Evolutionary conservation across 1,284 basidiomycete species (phyloP).

Genomic region (Phellinidium pouzarii): DNA sequence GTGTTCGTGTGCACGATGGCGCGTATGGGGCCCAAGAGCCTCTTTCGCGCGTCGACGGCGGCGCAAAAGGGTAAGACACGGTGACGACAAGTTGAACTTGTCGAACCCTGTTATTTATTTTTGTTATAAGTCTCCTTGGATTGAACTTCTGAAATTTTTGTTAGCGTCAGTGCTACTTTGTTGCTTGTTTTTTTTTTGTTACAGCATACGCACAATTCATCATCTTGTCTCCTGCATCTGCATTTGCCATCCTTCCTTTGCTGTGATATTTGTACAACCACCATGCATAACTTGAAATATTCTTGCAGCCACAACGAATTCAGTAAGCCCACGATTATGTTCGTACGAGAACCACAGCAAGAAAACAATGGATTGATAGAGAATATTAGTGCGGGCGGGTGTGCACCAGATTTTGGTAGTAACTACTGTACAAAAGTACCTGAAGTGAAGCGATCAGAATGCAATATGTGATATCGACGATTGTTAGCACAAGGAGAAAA

Average conservation of each 20-base stretch:
- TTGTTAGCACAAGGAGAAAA: background rate
- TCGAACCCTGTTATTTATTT: too few species aligned
- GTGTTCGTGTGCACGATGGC: slow-evolving; percentile 77
- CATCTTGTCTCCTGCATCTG: background rate
- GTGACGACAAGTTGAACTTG: too few species aligned
- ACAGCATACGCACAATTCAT: background rate
- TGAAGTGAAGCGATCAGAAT: background rate
- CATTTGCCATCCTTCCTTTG: background rate
- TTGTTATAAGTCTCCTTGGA: background rate
- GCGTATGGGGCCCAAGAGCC: slow-evolving; percentile 58
- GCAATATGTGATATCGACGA: background rate
- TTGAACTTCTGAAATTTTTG: background rate
- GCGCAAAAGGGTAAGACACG: background rate
- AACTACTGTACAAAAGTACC: background rate
- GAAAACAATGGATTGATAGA: background rate
- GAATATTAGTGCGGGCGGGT: background rate
- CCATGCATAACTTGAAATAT: too few species aligned
- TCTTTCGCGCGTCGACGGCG: slow-evolving; percentile 3
- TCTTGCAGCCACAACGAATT: too few species aligned
- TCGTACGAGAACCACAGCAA: background rate
- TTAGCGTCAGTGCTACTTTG: background rate
- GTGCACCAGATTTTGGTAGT: background rate
- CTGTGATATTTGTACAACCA: background rate
- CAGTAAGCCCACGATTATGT: too few species aligned
- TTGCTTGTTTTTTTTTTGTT: background rate